Conservation (phyloP, 768 basidiomycete genomes). For the Hygrophorus pudorinus region DNA sequence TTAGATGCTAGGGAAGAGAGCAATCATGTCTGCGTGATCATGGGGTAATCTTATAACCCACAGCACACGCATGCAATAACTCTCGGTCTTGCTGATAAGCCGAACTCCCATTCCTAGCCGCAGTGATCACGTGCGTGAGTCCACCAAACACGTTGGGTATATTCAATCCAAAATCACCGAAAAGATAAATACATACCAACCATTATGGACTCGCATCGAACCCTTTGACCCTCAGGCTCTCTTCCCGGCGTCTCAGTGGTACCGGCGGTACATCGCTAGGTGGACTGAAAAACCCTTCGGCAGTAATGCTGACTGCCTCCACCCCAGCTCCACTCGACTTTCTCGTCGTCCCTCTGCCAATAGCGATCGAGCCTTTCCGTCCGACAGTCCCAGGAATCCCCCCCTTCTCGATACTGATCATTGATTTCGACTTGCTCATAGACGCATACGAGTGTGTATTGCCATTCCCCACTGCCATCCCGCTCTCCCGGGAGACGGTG, state of each 20-base stretch:
- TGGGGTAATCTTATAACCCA: too few relatives aligned
- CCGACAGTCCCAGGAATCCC: conserved; percentile 21
- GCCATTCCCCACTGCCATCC: conserved; percentile 6
- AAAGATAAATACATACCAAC: too few relatives aligned
- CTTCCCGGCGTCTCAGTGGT: conserved; percentile 15
- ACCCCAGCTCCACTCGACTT: conserved; percentile 67
- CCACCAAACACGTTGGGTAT: too few relatives aligned
- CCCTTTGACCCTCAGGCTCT: too few relatives aligned
- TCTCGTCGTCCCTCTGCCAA: conserved; percentile 51
- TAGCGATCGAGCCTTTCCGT: conserved; percentile 49
- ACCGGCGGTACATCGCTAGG: conserved; percentile 31
- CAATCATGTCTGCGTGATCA: too few relatives aligned
- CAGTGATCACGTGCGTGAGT: too few relatives aligned
- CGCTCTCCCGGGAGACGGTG: conserved; percentile 17
- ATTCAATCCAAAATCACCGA: too few relatives aligned
- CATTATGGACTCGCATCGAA: too few relatives aligned
- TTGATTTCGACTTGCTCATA: conserved; percentile 40
- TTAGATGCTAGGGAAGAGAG: too few relatives aligned
- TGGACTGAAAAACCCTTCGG: conserved; percentile 66
- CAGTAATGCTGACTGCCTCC: conserved; percentile 66
- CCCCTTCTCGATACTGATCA: conserved; percentile 56
- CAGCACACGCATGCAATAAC: too few relatives aligned
- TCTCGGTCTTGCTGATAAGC: too few relatives aligned
- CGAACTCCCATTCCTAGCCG: too few relatives aligned
- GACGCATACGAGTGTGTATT: conserved; percentile 14